Evolutionary conservation across 495 filamentous ascomycete species (phyloP).

Genomic region (Hyphodiscus hymeniophilus): DNA sequence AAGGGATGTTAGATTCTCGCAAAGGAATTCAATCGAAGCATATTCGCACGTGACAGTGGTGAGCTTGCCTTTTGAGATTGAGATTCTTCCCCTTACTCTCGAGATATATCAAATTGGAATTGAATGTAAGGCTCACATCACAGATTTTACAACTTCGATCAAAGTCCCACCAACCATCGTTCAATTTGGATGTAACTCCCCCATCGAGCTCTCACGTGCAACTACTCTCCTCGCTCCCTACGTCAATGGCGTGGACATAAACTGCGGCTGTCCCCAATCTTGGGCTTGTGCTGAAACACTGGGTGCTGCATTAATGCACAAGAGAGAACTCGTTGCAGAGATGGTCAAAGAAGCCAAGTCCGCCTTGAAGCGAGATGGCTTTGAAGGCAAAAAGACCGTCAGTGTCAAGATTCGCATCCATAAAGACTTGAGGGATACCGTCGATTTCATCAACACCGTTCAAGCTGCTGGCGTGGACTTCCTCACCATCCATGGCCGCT

Average conservation of each 20-base stretch:
- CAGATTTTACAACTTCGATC: conserved; percentile 33
- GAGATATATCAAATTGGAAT: too few relatives aligned
- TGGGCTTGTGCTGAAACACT: conserved; percentile 58
- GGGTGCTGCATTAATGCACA: conserved; percentile 55
- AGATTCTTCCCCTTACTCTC: too few relatives aligned
- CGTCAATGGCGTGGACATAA: conserved; percentile 54
- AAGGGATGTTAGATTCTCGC: conserved; percentile 40
- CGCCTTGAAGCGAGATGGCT: conserved; percentile 2
- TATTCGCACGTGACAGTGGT: conserved; percentile 51
- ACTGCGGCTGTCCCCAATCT: conserved; percentile 62
- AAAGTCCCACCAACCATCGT: conserved; percentile 45
- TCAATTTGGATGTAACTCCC: conserved; percentile 51
- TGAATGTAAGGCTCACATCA: conserved; percentile 27
- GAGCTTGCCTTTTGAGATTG: conserved; percentile 3
- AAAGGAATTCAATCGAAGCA: conserved; percentile 58
- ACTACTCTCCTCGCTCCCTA: conserved; percentile 51
- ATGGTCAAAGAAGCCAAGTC: conserved; percentile 43
- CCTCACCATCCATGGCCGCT: conserved; percentile 57
- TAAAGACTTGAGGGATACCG: conserved; percentile 42
- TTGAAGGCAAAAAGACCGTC: conserved; percentile 31
- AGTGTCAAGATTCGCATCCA: conserved; percentile 62
- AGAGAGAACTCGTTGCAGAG: conserved; percentile 47
- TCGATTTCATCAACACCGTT: conserved; percentile 33
- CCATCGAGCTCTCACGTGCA: conserved; percentile 50
- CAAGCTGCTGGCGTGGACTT: conserved; percentile 42